These are phyloP conservation scores for Bruguiera hainesii DNA, from an alignment of 441 rosid genomes.

Conservation along the genomic window DNA sequence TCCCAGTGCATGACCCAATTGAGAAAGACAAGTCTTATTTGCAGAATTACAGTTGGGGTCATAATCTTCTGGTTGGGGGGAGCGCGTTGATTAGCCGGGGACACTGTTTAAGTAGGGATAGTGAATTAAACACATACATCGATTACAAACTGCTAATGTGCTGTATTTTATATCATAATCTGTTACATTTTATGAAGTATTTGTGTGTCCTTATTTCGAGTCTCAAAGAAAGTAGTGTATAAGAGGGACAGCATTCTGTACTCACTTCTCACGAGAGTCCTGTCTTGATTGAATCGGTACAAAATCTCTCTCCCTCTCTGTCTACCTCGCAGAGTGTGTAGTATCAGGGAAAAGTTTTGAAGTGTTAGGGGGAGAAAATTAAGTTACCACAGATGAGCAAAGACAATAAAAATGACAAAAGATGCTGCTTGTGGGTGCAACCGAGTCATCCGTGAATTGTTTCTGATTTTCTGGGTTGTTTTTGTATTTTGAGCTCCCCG, in stretches of 20 bases:
- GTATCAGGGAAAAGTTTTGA: background rate
- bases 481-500: background rate
- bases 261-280: conserved; percentile 43
- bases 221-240: conserved; percentile 5
- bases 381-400: background rate
- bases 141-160: background rate
- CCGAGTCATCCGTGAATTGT: conserved; percentile 17
- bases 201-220: background rate
- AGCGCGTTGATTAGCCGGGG: background rate
- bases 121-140: background rate
- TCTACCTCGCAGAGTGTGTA: conserved; percentile 1
- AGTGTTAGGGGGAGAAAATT: background rate
- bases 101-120: background rate
- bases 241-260: conserved; percentile 17
- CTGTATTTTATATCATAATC: too few species aligned
- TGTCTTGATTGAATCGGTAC: conserved; percentile 57
- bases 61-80: background rate
- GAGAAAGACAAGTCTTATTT: background rate
- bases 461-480: conserved; percentile 25
- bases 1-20: background rate
- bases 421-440: background rate
- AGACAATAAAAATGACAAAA: background rate
- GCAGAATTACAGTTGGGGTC: background rate
- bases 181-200: too few species aligned
- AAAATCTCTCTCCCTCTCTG: conserved; percentile 20